Evolutionary conservation across 768 basidiomycete genomes (phyloP), one percentile per base, ranked within the genome.

Genomic region (Lentinus tigrinus): DNA sequence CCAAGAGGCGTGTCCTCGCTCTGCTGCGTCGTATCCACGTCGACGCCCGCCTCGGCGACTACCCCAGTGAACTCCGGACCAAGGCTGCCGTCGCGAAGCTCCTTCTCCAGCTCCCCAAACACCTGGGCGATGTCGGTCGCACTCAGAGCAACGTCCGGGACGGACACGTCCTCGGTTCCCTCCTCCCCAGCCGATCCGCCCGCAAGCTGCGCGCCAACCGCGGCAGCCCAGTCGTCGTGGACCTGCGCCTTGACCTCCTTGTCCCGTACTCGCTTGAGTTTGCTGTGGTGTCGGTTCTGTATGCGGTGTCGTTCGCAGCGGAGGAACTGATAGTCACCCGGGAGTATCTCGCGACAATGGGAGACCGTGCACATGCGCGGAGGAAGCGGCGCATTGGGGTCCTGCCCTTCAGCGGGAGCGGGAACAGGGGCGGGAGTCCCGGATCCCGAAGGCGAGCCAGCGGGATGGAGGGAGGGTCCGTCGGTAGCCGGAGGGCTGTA

Each of bases 321-420:
- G 54, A 81, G 80, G 67, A 71, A 84, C 13, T 72, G 70, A 65
- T 83, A 81, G 24, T 71, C 67, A 0, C 74, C 75, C 0, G 79
- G 78, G 3, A 84, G 74, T 43, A 82, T 70, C 48, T 75, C 75
- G 65, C 81, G 80, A 53, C 83, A 84, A 63, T 83, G 83, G 26
- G 80, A 82, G 21, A 84, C 81, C 6, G 79, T 83, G 62, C 82
- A 83, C 77, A 83, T 81, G 14, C 81, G 78, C 6, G 74, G 69
- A 3, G 78, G 73, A 10, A 73, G 68, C 19, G 61, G 47, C 8
- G 62, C 39, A 3, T 31, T 31, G 65, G 63, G 21, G 47, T 58
- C 56, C 34, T 58, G 58, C 2, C 47, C 51, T 3, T 23, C 38
- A 11, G 31, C 44, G 2, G 43, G 19, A 10, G 31, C 27, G 6